Conservation (phyloP, 257 asterid genomes). For the Penstemon davidsonii region DNA sequence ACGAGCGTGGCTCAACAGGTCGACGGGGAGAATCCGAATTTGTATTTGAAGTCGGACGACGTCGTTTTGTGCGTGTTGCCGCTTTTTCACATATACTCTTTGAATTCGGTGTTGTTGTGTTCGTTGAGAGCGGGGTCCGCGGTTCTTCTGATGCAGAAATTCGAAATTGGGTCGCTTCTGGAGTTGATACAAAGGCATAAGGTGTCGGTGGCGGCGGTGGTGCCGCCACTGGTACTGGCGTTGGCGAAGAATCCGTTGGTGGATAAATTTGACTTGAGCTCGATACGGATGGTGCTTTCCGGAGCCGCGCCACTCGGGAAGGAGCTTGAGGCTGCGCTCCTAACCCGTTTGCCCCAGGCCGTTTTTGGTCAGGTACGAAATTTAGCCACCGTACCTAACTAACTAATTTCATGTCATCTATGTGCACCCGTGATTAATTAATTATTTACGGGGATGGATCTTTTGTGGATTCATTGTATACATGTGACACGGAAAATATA, state of each 20-base stretch:
- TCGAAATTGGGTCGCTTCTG: slow-evolving; percentile 60
- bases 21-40: slow-evolving; percentile 77
- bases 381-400: no score
- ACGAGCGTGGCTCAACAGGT: slow-evolving; percentile 79
- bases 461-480: no score
- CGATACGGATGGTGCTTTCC: slow-evolving; percentile 63
- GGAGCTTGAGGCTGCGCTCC: slow-evolving; percentile 71
- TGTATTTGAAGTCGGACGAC: slow-evolving; percentile 51
- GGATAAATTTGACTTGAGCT: slow-evolving; percentile 63
- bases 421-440: no score
- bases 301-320: slow-evolving; percentile 94
- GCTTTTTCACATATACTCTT: slow-evolving; percentile 63
- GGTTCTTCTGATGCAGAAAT: slow-evolving; percentile 66
- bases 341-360: slow-evolving; percentile 70
- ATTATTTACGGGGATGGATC: no score
- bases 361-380: slow-evolving; percentile 71
- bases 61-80: slow-evolving; percentile 76
- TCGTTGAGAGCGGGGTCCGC: slow-evolving; percentile 68
- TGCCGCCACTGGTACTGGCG: slow-evolving; percentile 80
- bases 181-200: slow-evolving; percentile 64
- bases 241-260: slow-evolving; percentile 74
- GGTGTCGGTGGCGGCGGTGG: slow-evolving; percentile 79
- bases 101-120: slow-evolving; percentile 64
- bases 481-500: no score
- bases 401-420: no score